These are phyloP conservation scores for Linum tenue DNA, from an alignment of 345 rosid genomes.

Conservation along the genomic window DNA sequence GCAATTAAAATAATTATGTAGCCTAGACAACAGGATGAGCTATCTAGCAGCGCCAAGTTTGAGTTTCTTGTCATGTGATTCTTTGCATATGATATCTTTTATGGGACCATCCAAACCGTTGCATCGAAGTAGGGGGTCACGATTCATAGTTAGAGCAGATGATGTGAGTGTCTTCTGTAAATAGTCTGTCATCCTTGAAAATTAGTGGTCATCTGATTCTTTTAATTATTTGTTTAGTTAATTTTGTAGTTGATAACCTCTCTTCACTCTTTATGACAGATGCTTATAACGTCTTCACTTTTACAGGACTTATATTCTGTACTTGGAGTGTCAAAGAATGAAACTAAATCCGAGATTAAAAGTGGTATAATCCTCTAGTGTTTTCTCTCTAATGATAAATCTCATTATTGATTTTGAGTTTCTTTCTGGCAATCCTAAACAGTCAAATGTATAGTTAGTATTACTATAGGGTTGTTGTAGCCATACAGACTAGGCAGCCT, in stretches of 20 bases:
- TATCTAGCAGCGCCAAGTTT: no score
- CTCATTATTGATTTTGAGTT: no score
- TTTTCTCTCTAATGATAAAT: neutral
- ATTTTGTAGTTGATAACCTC: neutral
- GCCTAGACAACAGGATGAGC: no score
- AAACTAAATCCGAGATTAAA: slow-evolving; percentile 91
- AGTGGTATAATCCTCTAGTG: slow-evolving; percentile 39
- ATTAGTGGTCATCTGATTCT: neutral
- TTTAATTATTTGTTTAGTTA: slow-evolving; percentile 6
- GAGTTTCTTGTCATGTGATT: no score
- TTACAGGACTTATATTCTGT: slow-evolving; percentile 83
- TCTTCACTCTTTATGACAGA: neutral
- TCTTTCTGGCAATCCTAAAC: no score
- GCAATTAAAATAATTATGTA: no score
- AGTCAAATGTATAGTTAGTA: no score
- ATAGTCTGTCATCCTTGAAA: neutral
- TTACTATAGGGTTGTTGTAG: no score
- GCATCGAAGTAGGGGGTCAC: slow-evolving; percentile 32
- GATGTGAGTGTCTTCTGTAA: slow-evolving; percentile 53
- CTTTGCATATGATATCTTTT: no score
- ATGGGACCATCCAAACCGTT: no score
- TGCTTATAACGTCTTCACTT: slow-evolving; percentile 1
- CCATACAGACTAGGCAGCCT: no score
- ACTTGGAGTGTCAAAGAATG: slow-evolving; percentile 82
- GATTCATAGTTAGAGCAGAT: slow-evolving; percentile 75